Evolutionary conservation across 495 filamentous ascomycete species (phyloP).

Genomic region (Tuber umbilicatum): DNA sequence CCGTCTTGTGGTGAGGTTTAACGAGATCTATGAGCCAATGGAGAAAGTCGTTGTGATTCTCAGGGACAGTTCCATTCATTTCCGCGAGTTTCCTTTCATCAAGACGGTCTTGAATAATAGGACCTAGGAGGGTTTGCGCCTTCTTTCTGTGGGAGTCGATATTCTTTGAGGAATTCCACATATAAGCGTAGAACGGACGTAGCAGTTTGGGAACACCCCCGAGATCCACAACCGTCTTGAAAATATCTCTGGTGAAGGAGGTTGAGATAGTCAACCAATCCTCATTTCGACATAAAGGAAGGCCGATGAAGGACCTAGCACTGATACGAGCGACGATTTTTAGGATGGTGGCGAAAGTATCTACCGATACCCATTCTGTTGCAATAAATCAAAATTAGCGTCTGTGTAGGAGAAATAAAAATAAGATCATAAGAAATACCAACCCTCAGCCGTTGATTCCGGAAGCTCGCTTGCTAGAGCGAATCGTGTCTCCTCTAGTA

Average conservation of each 20-base stretch:
- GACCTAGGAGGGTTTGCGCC: slow-evolving; percentile 22
- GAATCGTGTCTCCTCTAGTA: slow-evolving; percentile 17
- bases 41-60: slow-evolving; percentile 40
- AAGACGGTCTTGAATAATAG: slow-evolving; percentile 27
- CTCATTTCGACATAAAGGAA: slow-evolving; percentile 49
- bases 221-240: slow-evolving; percentile 43
- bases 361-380: slow-evolving; percentile 46
- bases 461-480: slow-evolving; percentile 17
- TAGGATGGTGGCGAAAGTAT: slow-evolving; percentile 44
- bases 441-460: slow-evolving; percentile 4
- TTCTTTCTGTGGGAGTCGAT: slow-evolving; percentile 9
- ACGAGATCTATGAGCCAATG: slow-evolving; percentile 40
- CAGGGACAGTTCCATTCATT: slow-evolving; percentile 19
- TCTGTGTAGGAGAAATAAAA: not conserved
- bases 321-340: slow-evolving; percentile 55
- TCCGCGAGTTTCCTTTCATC: slow-evolving; percentile 21
- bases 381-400: not conserved
- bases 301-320: slow-evolving; percentile 55
- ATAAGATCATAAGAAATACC: not conserved
- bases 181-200: slow-evolving; percentile 38
- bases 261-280: slow-evolving; percentile 55
- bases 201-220: slow-evolving; percentile 43
- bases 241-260: slow-evolving; percentile 53
- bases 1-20: slow-evolving; percentile 8
- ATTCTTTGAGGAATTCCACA: not conserved